These are phyloP conservation scores for Graphilbum ipis-grandicollis DNA, from an alignment of 2,329 filamentous ascomycete genomes.

Conservation along the genomic window DNA sequence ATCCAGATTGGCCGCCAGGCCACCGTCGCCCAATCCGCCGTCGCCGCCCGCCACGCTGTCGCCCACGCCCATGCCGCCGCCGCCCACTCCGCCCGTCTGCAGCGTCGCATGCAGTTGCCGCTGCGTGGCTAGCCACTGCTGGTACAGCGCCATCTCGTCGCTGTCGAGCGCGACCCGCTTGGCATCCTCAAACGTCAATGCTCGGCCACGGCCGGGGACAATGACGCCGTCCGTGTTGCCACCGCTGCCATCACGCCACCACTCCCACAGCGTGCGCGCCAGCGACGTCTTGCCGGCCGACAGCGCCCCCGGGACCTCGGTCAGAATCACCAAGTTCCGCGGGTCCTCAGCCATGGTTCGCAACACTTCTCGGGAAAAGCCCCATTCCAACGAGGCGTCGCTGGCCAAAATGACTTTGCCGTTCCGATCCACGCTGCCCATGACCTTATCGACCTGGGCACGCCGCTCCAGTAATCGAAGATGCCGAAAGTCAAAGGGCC, in stretches of 20 bases:
- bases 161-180: slow-evolving; percentile 51
- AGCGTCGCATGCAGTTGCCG: slow-evolving; percentile 71
- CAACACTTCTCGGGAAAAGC: slow-evolving; percentile 72
- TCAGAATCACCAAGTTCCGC: slow-evolving; percentile 73
- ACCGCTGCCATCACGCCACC: slow-evolving; percentile 29
- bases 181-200: slow-evolving; percentile 42
- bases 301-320: slow-evolving; percentile 47
- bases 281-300: slow-evolving; percentile 35
- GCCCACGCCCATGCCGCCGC: slow-evolving; percentile 12
- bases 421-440: slow-evolving; percentile 23
- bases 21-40: slow-evolving; percentile 15
- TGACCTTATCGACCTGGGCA: slow-evolving; percentile 58
- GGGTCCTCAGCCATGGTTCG: slow-evolving; percentile 56
- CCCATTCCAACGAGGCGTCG: slow-evolving; percentile 84
- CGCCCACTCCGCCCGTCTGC: slow-evolving; percentile 31
- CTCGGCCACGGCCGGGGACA: slow-evolving; percentile 45
- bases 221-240: slow-evolving; percentile 36
- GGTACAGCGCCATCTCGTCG: slow-evolving; percentile 65
- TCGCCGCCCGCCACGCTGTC: background rate
- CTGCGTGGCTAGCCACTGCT: slow-evolving; percentile 82
- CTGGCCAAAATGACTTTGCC: slow-evolving; percentile 78
- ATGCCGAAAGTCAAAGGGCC: slow-evolving; percentile 82
- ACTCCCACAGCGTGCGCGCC: slow-evolving; percentile 62
- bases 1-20: slow-evolving; percentile 49
- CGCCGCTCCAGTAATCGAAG: slow-evolving; percentile 69